Base-by-base conservation (phyloP, 495 filamentous ascomycete species). In the Viridothelium virens region DNA sequence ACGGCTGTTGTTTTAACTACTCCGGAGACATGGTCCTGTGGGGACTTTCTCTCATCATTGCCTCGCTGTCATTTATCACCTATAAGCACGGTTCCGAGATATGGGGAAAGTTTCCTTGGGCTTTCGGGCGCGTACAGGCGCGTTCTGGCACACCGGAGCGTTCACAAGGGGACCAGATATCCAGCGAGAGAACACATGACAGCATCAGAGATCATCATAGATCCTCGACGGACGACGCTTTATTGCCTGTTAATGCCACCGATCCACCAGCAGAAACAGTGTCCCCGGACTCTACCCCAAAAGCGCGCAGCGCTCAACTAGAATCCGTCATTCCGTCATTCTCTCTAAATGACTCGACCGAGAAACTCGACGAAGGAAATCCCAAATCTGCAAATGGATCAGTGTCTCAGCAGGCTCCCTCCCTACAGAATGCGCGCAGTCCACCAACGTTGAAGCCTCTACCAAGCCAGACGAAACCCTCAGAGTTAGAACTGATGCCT, bases 211-310 rank as follows among this genome's bases (percentile, higher is more conserved):
- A 53, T 53, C 5, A 18, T 53, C 12, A 14, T 14, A 5, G 5
- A 5, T 53, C 48, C 48, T 16, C n/a, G 5, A 18, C n/a, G n/a
- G 18, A 53, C 11, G 5, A 9, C n/a, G 48, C 5, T 25, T 18
- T 2, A 5, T 53, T n/a, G n/a, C n/a, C 48, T 9, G 12, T 38
- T 47, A 16, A 5, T 31, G 33, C 9, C 9, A 33, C 37, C 36
- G 5, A 34, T 2, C 18, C 62, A 5, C 38, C 62, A 65, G 63
- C 12, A 14, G 31, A 47, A 11, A 3, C 44, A 36, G 18, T 77
- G 5, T 79, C 77, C 46, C 66, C 77, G 2, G 78, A 82, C 63
- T 76, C 75, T 1, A 85, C 83, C 6, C 83, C 84, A 3, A 83
- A 83, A 69, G 78, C 79, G 3, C 53, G 75, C 37, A 44, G 67